phyloP scores from a whole-genome alignment of 2,329 filamentous ascomycete genomes.

The Epichloe sylvatica region DNA sequence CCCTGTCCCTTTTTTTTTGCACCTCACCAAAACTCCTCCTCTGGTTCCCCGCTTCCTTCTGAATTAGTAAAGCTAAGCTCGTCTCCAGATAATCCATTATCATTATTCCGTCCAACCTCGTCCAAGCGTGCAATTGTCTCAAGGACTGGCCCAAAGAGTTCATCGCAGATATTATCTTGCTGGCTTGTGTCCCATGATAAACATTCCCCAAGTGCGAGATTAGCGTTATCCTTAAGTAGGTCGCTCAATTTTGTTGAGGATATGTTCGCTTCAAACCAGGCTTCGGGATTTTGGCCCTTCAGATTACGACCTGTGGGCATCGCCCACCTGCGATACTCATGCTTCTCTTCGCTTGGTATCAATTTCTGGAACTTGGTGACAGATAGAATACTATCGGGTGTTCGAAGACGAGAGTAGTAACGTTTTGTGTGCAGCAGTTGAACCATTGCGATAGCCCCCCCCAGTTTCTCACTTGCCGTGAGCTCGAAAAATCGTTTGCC shows the following conservation, averaged over 20 bases:
- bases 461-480: constrained; percentile 1
- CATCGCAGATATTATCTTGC: constrained; percentile 11
- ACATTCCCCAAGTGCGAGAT: constrained; percentile 14
- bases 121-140: constrained; percentile 20
- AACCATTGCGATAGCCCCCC: constrained; percentile 9
- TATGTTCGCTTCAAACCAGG: constrained; percentile 18
- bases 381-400: constrained; percentile 10
- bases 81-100: constrained; percentile 10
- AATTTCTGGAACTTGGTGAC: constrained; percentile 13
- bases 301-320: neutral
- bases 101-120: constrained; percentile 15
- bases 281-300: neutral
- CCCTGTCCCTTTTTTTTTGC: no score
- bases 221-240: constrained; percentile 13
- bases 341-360: neutral
- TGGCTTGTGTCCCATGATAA: constrained; percentile 13
- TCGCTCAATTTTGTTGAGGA: constrained; percentile 11
- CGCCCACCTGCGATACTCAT: constrained; percentile 5
- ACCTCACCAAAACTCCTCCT: constrained; percentile 5
- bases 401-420: constrained; percentile 8
- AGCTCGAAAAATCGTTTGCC: constrained; percentile 10
- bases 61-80: neutral
- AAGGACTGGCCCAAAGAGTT: constrained; percentile 16
- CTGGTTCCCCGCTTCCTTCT: neutral
- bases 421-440: constrained; percentile 11